Conservation (phyloP, 306 rosid species). For the Dicorynia guianensis region DNA sequence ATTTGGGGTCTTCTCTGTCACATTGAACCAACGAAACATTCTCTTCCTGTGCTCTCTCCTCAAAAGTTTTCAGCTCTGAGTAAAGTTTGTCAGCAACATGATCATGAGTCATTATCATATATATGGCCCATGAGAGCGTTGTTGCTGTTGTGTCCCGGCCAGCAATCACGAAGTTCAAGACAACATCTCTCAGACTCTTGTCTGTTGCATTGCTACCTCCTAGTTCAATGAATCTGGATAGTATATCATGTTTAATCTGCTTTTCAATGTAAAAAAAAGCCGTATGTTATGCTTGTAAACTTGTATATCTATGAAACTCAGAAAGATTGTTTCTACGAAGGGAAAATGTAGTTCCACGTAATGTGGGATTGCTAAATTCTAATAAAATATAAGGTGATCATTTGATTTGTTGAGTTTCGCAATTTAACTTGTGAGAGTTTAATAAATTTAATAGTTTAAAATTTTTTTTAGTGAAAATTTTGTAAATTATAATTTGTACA, state of each 20-base stretch:
- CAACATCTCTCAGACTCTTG: constrained; percentile 85
- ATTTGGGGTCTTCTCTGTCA: constrained; percentile 58
- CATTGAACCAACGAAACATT: constrained; percentile 50
- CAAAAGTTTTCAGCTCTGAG: constrained; percentile 72
- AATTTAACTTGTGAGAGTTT: too few species aligned
- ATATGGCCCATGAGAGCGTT: constrained; percentile 92
- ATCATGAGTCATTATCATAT: constrained; percentile 78
- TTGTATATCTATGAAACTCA: neutral
- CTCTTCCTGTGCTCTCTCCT: constrained; percentile 68
- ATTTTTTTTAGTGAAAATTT: too few species aligned
- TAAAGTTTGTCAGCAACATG: constrained; percentile 76
- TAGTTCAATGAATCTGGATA: constrained; percentile 86
- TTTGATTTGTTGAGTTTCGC: too few species aligned
- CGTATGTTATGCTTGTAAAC: neutral
- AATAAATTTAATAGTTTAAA: too few species aligned
- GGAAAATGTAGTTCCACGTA: too few species aligned
- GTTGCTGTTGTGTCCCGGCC: constrained; percentile 98
- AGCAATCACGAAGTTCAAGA: constrained; percentile 92
- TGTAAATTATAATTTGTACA: too few species aligned
- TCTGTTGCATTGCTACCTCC: constrained; percentile 66
- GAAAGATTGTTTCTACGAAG: neutral
- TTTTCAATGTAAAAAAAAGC: neutral
- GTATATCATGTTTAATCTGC: constrained; percentile 86
- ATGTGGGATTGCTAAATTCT: too few species aligned
- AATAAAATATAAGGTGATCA: too few species aligned